phyloP scores from a whole-genome alignment of 805 yeast species.

The Suhomyces tanzawaensis region DNA sequence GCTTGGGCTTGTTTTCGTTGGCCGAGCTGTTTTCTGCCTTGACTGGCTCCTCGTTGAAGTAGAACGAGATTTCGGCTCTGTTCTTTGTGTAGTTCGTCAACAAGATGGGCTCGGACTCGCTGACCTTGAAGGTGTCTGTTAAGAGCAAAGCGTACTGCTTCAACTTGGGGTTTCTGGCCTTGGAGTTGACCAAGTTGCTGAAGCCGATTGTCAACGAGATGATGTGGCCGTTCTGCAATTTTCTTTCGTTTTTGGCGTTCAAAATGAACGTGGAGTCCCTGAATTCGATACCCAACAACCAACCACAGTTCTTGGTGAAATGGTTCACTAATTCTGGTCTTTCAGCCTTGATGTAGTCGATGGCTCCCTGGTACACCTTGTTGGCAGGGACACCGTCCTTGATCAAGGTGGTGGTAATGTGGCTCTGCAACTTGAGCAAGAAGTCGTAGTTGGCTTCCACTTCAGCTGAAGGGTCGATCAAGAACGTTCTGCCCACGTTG shows the following conservation, averaged over 20 bases:
- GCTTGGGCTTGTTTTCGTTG: conserved; percentile 24
- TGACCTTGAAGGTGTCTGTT: conserved; percentile 77
- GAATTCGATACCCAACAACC: conserved; percentile 86
- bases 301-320: conserved; percentile 80
- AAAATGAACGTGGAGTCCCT: conserved; percentile 75
- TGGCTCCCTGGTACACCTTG: conserved; percentile 61
- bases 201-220: conserved; percentile 78
- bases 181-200: conserved; percentile 52
- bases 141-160: conserved; percentile 69
- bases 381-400: conserved; percentile 69
- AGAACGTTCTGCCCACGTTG: conserved; percentile 79
- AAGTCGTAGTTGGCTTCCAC: conserved; percentile 80
- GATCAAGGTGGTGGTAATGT: conserved; percentile 51
- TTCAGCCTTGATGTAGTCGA: conserved; percentile 51
- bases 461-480: conserved; percentile 82
- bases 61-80: conserved; percentile 76
- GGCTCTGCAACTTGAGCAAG: conserved; percentile 64
- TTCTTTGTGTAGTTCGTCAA: conserved; percentile 74
- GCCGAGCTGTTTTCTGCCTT: conserved; percentile 25
- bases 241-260: conserved; percentile 68
- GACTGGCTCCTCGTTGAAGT: conserved; percentile 69
- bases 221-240: conserved; percentile 67
- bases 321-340: conserved; percentile 63
- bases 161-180: conserved; percentile 45
- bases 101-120: conserved; percentile 57